Conservation (phyloP, 1,139 yeast genomes). For the Suhomyces atakaporum region DNA sequence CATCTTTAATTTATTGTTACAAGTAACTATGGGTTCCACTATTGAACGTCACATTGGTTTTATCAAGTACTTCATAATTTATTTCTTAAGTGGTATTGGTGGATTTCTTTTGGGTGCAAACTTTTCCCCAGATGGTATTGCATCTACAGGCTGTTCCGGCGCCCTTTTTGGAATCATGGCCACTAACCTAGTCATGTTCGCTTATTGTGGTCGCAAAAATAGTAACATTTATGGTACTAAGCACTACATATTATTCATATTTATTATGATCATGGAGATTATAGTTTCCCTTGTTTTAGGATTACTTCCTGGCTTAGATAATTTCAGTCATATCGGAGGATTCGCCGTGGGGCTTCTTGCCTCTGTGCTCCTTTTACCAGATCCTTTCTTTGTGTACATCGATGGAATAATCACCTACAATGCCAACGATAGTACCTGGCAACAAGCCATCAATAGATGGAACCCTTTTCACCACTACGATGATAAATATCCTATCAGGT, state of each 20-base stretch:
- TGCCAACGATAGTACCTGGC: slow-evolving; percentile 38
- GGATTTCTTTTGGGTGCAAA: slow-evolving; percentile 75
- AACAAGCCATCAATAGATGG: slow-evolving; percentile 48
- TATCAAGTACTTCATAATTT: slow-evolving; percentile 56
- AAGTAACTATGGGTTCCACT: slow-evolving; percentile 61
- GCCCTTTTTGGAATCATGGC: slow-evolving; percentile 72
- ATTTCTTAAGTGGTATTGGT: slow-evolving; percentile 62
- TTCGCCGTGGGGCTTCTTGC: slow-evolving; percentile 62
- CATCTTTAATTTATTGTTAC: slow-evolving; percentile 62
- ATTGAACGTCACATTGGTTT: slow-evolving; percentile 64
- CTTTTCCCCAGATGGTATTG: slow-evolving; percentile 68
- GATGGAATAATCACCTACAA: slow-evolving; percentile 46
- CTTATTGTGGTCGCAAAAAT: slow-evolving; percentile 55
- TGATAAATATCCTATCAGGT: slow-evolving; percentile 36
- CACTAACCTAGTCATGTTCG: slow-evolving; percentile 56
- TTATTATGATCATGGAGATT: slow-evolving; percentile 57
- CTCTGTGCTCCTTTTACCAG: slow-evolving; percentile 56
- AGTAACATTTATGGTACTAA: slow-evolving; percentile 46
- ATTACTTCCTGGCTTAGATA: slow-evolving; percentile 71
- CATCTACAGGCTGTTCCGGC: slow-evolving; percentile 78
- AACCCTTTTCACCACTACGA: slow-evolving; percentile 39
- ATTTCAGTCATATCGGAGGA: slow-evolving; percentile 78
- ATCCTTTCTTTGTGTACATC: slow-evolving; percentile 54
- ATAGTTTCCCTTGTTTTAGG: slow-evolving; percentile 66
- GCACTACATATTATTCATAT: slow-evolving; percentile 46